phyloP scores from a whole-genome alignment of 768 basidiomycete species.

The Coprinellus aureogranulatus region DNA sequence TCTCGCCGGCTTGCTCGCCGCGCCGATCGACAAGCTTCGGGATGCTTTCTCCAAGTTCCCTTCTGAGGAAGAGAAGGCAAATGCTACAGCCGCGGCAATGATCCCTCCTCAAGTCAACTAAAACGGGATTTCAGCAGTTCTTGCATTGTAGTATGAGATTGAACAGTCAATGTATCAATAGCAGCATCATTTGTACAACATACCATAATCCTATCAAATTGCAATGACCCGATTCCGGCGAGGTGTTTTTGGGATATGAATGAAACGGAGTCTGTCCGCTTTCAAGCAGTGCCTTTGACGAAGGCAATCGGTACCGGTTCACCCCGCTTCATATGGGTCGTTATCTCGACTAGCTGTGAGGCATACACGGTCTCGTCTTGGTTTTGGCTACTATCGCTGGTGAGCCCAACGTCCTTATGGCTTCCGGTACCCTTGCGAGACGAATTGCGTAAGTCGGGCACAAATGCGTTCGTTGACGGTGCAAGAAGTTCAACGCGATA shows the following conservation, averaged over 20 bases:
- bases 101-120: too few relatives aligned
- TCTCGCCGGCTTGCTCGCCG: constrained; percentile 48
- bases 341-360: not conserved
- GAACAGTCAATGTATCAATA: too few relatives aligned
- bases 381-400: not conserved
- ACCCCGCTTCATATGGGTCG: not conserved
- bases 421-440: not conserved
- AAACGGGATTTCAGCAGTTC: too few relatives aligned
- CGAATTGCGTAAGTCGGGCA: not conserved
- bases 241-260: too few relatives aligned
- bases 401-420: too few relatives aligned
- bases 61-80: not conserved
- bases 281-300: too few relatives aligned
- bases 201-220: too few relatives aligned
- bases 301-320: not conserved
- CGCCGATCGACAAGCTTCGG: constrained; percentile 58
- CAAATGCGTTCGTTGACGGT: not conserved
- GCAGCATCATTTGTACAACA: too few relatives aligned
- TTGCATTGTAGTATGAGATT: too few relatives aligned
- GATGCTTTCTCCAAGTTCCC: constrained; percentile 41
- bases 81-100: too few relatives aligned
- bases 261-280: too few relatives aligned
- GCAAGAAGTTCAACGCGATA: not conserved
- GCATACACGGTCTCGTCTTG: not conserved
- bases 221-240: too few relatives aligned